Evolutionary conservation across 2,329 filamentous ascomycete genomes (phyloP).

Genomic region (Fusarium mundagurra): DNA sequence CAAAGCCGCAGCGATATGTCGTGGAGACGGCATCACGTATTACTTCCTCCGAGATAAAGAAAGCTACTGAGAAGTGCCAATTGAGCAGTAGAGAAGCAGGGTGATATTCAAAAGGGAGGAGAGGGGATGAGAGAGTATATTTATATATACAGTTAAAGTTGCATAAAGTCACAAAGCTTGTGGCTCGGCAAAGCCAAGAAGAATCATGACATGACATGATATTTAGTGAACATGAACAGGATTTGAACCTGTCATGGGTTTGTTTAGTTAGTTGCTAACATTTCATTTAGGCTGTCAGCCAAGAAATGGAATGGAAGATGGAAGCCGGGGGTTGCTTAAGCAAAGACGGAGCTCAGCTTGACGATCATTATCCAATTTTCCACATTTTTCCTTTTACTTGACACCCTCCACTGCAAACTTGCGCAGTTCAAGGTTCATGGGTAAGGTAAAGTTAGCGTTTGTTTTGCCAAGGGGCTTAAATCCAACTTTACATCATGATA

Average conservation of each 20-base stretch:
- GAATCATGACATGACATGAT: constrained; percentile 34
- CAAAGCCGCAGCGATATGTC: constrained; percentile 41
- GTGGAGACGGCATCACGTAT: constrained; percentile 41
- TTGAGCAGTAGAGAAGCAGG: neutral
- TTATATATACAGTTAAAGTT: neutral
- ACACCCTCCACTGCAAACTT: neutral
- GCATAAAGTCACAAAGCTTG: neutral
- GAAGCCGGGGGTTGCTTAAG: constrained; percentile 5
- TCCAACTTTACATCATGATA: constrained; percentile 15
- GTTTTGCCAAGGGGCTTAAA: constrained; percentile 4
- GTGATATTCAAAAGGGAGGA: neutral
- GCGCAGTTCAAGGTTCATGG: constrained; percentile 6
- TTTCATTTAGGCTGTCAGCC: constrained; percentile 6
- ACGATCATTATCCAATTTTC: constrained; percentile 12
- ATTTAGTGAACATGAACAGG: constrained; percentile 24
- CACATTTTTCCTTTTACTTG: neutral
- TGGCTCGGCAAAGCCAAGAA: constrained; percentile 32
- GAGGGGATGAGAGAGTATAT: constrained; percentile 6
- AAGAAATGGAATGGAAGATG: constrained; percentile 13
- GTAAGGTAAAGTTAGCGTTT: neutral
- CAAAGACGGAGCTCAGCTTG: constrained; percentile 15
- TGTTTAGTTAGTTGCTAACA: neutral
- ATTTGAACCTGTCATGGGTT: constrained; percentile 11
- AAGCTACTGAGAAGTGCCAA: neutral
- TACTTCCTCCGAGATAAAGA: neutral